Evolutionary conservation across 202 grass and related monocot genomes (phyloP).

Genomic region (Zizania palustris): DNA sequence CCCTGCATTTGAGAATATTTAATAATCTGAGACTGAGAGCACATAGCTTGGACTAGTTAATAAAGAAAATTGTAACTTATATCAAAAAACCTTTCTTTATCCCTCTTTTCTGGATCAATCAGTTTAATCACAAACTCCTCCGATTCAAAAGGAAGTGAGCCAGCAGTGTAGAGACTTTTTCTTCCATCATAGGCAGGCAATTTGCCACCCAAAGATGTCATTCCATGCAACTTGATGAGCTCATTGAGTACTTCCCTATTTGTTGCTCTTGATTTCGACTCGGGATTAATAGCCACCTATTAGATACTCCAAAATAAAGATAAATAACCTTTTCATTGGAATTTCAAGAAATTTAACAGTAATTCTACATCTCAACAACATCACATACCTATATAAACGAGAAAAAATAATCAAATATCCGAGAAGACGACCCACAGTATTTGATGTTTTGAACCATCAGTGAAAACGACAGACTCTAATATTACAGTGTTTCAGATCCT

Average conservation of each 20-base stretch:
- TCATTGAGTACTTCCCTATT: conserved; percentile 49
- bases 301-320: not conserved
- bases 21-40: not conserved
- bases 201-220: conserved; percentile 39
- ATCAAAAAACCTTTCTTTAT: conserved; percentile 37
- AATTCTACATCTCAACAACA: not conserved
- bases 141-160: conserved; percentile 58
- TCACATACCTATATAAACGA: not conserved
- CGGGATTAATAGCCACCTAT: conserved; percentile 59
- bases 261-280: conserved; percentile 44
- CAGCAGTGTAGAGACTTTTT: conserved; percentile 60
- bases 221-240: conserved; percentile 50
- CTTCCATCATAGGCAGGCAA: conserved; percentile 66
- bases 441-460: too few species aligned
- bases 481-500: not conserved
- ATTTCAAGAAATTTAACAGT: not conserved
- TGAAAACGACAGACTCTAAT: too few species aligned
- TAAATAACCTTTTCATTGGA: not conserved
- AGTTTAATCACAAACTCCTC: conserved; percentile 57
- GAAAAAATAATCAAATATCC: not conserved
- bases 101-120: conserved; percentile 41
- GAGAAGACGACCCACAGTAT: not conserved
- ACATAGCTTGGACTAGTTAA: not conserved
- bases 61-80: not conserved
- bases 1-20: conserved; percentile 24